A percentile compares a stretch with the other conserved stretches of the same genome.
Conservation (phyloP, 345 rosid species). For the Bretschneidera sinensis region DNA sequence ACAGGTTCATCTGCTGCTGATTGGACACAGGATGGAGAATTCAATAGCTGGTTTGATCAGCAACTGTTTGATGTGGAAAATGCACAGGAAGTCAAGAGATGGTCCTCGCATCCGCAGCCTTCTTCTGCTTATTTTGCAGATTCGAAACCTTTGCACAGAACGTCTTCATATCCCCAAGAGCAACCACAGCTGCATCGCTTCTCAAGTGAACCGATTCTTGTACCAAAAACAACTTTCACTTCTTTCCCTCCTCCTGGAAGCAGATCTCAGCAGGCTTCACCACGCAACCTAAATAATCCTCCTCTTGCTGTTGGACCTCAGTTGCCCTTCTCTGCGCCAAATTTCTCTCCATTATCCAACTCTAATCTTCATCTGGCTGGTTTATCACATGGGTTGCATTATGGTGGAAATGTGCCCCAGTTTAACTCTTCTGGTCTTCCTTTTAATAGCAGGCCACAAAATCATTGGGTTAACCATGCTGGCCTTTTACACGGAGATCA, state of each 20-base stretch:
- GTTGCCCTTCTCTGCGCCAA: constrained; percentile 49
- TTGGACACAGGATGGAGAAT: constrained; percentile 84
- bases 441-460: constrained; percentile 61
- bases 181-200: constrained; percentile 61
- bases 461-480: constrained; percentile 74
- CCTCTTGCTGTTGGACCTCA: constrained; percentile 50
- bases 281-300: constrained; percentile 48
- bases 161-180: constrained; percentile 85
- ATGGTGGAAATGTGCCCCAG: constrained; percentile 59
- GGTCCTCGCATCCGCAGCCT: constrained; percentile 77
- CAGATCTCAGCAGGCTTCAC: constrained; percentile 52
- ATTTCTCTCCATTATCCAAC: constrained; percentile 55
- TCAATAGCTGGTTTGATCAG: constrained; percentile 66
- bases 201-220: constrained; percentile 57
- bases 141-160: constrained; percentile 65
- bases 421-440: constrained; percentile 60
- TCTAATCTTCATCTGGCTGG: constrained; percentile 54
- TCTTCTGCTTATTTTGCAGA: constrained; percentile 41
- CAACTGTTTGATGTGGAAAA: constrained; percentile 50
- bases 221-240: constrained; percentile 64
- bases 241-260: constrained; percentile 86
- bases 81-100: constrained; percentile 60
- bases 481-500: constrained; percentile 70
- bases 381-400: constrained; percentile 57
- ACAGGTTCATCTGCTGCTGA: constrained; percentile 91